Conservation (phyloP, 345 rosid species). For the Brassica rapa region DNA sequence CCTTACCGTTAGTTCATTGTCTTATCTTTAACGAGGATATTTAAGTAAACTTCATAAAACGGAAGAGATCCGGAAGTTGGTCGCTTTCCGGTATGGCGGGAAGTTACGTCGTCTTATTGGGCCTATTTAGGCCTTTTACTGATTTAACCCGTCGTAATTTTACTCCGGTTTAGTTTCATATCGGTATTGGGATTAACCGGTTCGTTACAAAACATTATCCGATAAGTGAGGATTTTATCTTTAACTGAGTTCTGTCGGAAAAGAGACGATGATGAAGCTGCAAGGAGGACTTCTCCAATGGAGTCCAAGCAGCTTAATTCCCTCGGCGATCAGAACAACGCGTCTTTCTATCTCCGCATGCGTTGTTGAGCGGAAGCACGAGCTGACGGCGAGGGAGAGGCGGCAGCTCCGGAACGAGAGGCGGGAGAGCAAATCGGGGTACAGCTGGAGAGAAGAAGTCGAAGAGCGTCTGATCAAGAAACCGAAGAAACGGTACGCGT, state of each 20-base stretch:
- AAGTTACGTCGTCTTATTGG: background rate
- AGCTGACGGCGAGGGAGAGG: slow-evolving; percentile 78
- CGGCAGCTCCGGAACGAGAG: slow-evolving; percentile 76
- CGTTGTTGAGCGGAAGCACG: slow-evolving; percentile 39
- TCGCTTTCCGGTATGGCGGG: background rate
- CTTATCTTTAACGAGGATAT: background rate
- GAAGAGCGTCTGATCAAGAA: slow-evolving; percentile 71
- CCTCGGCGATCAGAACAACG: slow-evolving; percentile 22
- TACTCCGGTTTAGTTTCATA: slow-evolving; percentile 3
- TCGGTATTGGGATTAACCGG: slow-evolving; percentile 11
- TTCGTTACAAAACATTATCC: slow-evolving; percentile 31
- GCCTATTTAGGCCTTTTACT: background rate
- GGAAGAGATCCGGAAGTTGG: background rate
- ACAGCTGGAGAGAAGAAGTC: slow-evolving; percentile 83
- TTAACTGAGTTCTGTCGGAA: background rate
- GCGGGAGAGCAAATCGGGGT: slow-evolving; percentile 65
- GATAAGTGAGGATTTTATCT: background rate
- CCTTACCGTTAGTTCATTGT: background rate
- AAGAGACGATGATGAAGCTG: slow-evolving; percentile 49
- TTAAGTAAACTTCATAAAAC: background rate
- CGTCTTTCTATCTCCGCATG: slow-evolving; percentile 43
- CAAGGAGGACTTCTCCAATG: slow-evolving; percentile 71
- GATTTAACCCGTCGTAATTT: background rate
- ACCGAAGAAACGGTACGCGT: slow-evolving; percentile 59
- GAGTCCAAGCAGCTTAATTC: slow-evolving; percentile 53